phyloP scores from a whole-genome alignment of 306 rosid species.

The Urtica urens region DNA sequence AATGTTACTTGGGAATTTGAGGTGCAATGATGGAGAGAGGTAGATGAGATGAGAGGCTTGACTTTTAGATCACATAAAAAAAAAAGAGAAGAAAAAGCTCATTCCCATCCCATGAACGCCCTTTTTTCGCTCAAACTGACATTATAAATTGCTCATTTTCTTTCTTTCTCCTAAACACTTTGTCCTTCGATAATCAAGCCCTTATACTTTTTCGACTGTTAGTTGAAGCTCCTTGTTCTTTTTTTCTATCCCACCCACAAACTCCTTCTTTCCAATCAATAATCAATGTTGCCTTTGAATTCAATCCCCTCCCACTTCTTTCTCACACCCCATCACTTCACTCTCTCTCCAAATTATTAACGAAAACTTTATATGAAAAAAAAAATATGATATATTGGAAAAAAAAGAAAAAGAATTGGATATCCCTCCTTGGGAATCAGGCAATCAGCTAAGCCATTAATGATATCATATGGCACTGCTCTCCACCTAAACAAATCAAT shows the following conservation, averaged over 20 bases:
- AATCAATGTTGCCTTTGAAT: slow-evolving; percentile 42
- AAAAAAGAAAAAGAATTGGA: not conserved
- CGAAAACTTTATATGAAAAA: slow-evolving; percentile 23
- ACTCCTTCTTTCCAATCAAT: slow-evolving; percentile 23
- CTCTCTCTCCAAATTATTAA: too few species aligned
- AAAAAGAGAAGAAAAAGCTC: too few species aligned
- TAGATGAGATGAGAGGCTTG: slow-evolving; percentile 22
- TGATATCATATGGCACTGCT: slow-evolving; percentile 39
- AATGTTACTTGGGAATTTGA: slow-evolving; percentile 11
- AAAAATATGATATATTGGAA: too few species aligned
- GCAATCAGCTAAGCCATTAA: slow-evolving; percentile 80
- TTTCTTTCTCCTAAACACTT: slow-evolving; percentile 20
- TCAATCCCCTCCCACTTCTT: slow-evolving; percentile 29
- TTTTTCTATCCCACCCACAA: slow-evolving; percentile 53
- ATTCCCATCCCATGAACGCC: slow-evolving; percentile 14
- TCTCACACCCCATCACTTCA: slow-evolving; percentile 43
- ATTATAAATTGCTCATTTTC: slow-evolving; percentile 5
- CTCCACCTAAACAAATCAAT: slow-evolving; percentile 33
- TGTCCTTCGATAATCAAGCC: too few species aligned
- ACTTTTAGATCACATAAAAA: slow-evolving; percentile 22
- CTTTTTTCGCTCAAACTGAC: slow-evolving; percentile 24
- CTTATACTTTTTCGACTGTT: too few species aligned
- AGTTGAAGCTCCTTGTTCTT: too few species aligned
- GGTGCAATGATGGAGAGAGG: slow-evolving; percentile 21
- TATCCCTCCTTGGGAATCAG: slow-evolving; percentile 72